Evolutionary conservation across 2,329 filamentous ascomycete species (phyloP).

Genomic region (Leptographium wingfieldii): DNA sequence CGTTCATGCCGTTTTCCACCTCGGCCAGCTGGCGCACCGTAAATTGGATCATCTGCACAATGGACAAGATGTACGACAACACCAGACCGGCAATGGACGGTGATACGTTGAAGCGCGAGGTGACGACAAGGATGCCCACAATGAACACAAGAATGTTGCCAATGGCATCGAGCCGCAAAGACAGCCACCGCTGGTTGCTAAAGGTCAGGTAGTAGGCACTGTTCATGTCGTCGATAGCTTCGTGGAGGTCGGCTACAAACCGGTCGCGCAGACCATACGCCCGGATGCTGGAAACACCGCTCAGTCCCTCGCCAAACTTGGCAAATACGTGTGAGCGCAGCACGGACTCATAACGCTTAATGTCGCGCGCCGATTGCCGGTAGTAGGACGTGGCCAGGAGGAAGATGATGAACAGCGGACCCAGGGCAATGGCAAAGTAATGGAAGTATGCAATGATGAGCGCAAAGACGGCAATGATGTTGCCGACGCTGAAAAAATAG

Average conservation of each 20-base stretch:
- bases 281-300: slow-evolving; percentile 70
- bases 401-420: slow-evolving; percentile 61
- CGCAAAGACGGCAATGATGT: slow-evolving; percentile 72
- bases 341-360: slow-evolving; percentile 88
- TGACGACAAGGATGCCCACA: slow-evolving; percentile 81
- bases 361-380: slow-evolving; percentile 77
- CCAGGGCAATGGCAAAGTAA: slow-evolving; percentile 59
- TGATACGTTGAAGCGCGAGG: slow-evolving; percentile 71
- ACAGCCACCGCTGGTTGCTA: slow-evolving; percentile 89
- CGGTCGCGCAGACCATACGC: slow-evolving; percentile 73
- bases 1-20: slow-evolving; percentile 97
- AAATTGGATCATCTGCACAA: slow-evolving; percentile 94
- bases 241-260: slow-evolving; percentile 58
- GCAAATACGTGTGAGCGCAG: slow-evolving; percentile 81
- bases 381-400: slow-evolving; percentile 78
- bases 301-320: slow-evolving; percentile 80
- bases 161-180: slow-evolving; percentile 70
- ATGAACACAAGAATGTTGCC: slow-evolving; percentile 78
- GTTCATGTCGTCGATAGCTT: slow-evolving; percentile 81
- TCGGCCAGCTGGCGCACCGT: slow-evolving; percentile 87
- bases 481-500: slow-evolving; percentile 75
- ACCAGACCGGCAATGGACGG: slow-evolving; percentile 82
- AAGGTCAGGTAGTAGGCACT: slow-evolving; percentile 91
- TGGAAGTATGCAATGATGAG: slow-evolving; percentile 93
- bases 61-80: slow-evolving; percentile 81